Evolutionary conservation across 768 basidiomycete species (phyloP).

Genomic region (Ephemerocybe angulata): DNA sequence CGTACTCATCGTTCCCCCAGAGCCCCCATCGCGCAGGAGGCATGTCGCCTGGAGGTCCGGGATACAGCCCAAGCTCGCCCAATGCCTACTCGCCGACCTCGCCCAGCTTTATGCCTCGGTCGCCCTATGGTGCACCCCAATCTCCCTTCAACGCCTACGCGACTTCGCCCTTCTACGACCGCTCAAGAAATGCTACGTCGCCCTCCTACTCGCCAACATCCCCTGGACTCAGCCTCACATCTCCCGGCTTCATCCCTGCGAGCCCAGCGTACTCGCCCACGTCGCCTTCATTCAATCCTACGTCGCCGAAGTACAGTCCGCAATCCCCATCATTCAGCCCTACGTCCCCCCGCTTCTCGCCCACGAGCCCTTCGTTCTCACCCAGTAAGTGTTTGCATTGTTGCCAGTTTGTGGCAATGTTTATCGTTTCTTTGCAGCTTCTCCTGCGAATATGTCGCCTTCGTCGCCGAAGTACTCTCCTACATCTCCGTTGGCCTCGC

Average conservation of each 20-base stretch:
- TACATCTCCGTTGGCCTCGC: conserved; percentile 85
- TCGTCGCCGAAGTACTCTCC: conserved; percentile 93
- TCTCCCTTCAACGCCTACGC: conserved; percentile 79
- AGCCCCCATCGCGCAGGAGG: conserved; percentile 80
- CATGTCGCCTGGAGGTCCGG: conserved; percentile 85
- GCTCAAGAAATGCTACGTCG: conserved; percentile 59
- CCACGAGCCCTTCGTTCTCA: conserved; percentile 87
- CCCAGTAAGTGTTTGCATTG: conserved; percentile 56
- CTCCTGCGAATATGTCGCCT: conserved; percentile 72
- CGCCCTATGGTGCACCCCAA: no score
- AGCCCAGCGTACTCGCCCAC: conserved; percentile 86
- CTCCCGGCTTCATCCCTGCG: conserved; percentile 81
- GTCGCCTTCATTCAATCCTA: conserved; percentile 81
- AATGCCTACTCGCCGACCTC: conserved; percentile 88
- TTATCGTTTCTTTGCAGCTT: conserved; percentile 43
- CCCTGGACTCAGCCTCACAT: conserved; percentile 76
- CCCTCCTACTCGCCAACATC: conserved; percentile 90
- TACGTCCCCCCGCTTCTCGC: conserved; percentile 68
- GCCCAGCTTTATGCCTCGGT: conserved; percentile 77
- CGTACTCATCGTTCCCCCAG: conserved; percentile 72
- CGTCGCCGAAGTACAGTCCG: conserved; percentile 70
- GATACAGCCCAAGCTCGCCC: conserved; percentile 90
- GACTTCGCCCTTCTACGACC: conserved; percentile 80
- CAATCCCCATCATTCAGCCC: conserved; percentile 10
- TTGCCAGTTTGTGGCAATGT: conserved; percentile 21